Conservation (phyloP, 2,329 filamentous ascomycete species). For the Seiridium cupressi region DNA sequence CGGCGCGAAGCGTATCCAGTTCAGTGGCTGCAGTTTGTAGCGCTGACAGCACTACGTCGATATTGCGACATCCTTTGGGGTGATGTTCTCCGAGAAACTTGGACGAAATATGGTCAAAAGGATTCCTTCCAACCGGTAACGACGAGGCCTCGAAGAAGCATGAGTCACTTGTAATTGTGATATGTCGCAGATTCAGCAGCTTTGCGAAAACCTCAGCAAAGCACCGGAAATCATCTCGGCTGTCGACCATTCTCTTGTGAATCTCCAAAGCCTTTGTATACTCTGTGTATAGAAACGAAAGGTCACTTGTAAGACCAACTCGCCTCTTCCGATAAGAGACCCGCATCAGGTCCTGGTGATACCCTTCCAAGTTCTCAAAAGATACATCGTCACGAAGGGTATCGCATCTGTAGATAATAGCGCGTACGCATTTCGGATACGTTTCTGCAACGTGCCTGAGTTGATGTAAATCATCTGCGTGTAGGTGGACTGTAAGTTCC, state of each 20-base stretch:
- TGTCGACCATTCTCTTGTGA: neutral
- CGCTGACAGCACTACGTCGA: neutral
- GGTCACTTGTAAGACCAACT: neutral
- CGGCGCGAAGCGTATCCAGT: neutral
- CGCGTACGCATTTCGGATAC: slow-evolving; percentile 18
- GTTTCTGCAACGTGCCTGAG: slow-evolving; percentile 21
- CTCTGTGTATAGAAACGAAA: neutral
- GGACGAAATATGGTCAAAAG: neutral
- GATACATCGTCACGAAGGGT: slow-evolving; percentile 8
- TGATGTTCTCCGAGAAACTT: neutral
- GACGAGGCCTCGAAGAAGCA: neutral
- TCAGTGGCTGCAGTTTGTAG: neutral
- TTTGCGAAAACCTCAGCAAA: neutral
- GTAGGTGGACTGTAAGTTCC: slow-evolving; percentile 24
- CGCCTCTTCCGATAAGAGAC: neutral
- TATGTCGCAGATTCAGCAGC: neutral
- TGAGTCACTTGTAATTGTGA: neutral
- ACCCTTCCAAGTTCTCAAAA: neutral
- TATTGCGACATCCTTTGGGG: neutral
- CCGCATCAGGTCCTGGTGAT: neutral
- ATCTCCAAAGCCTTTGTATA: neutral
- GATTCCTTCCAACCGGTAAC: neutral
- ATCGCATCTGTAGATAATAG: slow-evolving; percentile 20
- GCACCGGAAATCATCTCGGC: neutral
- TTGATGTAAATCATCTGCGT: slow-evolving; percentile 21